phyloP scores from a whole-genome alignment of 176 grass and related monocot species.

The Rhynchospora breviuscula region DNA sequence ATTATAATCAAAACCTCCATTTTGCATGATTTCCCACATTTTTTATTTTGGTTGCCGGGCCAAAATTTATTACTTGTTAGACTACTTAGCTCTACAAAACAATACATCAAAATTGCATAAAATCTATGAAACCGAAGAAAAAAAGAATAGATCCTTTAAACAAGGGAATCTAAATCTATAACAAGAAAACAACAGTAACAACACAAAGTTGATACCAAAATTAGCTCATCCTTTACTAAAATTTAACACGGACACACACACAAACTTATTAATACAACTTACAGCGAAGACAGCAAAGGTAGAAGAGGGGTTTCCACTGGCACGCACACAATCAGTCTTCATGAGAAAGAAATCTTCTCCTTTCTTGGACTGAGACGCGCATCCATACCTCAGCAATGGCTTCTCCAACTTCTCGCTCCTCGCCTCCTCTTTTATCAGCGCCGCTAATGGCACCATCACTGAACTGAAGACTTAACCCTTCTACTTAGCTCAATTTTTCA shows the following conservation, averaged over 20 bases:
- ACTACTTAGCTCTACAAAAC: not conserved
- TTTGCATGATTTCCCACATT: not conserved
- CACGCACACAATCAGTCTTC: slow-evolving; percentile 62
- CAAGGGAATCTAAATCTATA: not conserved
- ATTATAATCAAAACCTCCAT: not conserved
- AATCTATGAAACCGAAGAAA: not conserved
- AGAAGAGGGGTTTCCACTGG: slow-evolving; percentile 36
- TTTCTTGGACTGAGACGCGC: slow-evolving; percentile 88
- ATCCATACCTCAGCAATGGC: slow-evolving; percentile 73
- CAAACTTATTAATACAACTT: slow-evolving; percentile 9
- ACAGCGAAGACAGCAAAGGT: slow-evolving; percentile 85
- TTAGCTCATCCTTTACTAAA: not conserved
- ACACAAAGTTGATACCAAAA: not conserved
- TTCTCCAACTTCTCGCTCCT: slow-evolving; percentile 39
- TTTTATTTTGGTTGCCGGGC: no score
- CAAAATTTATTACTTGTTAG: not conserved
- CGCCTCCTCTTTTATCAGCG: slow-evolving; percentile 72
- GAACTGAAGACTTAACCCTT: not conserved
- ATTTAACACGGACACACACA: not conserved
- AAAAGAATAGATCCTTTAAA: not conserved
- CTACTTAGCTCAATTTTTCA: slow-evolving; percentile 4
- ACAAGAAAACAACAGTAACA: not conserved
- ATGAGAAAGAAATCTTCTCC: slow-evolving; percentile 97
- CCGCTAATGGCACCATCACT: slow-evolving; percentile 56
- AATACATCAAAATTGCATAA: not conserved